These are phyloP conservation scores for Globisporangium mamillatum DNA, from an alignment of 352 stramenopile genomes.

Conservation along the genomic window DNA sequence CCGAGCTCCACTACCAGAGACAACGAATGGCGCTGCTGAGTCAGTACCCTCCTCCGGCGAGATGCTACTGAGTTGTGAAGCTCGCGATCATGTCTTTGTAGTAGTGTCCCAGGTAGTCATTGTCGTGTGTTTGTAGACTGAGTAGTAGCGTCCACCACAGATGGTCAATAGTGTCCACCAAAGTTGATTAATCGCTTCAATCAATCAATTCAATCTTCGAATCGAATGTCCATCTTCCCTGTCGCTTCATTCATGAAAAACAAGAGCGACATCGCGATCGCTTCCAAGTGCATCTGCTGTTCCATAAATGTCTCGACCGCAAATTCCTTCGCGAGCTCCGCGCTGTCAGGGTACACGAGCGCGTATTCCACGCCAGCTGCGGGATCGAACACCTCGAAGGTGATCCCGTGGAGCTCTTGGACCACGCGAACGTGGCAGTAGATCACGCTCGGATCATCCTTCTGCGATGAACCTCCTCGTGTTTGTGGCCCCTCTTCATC, in stretches of 20 bases:
- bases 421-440: slow-evolving; percentile 43
- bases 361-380: slow-evolving; percentile 19
- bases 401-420: slow-evolving; percentile 21
- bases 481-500: slow-evolving; percentile 19
- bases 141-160: background rate
- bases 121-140: background rate
- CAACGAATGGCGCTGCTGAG: background rate
- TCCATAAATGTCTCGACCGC: slow-evolving; percentile 48
- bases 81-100: background rate
- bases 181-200: slow-evolving; percentile 12
- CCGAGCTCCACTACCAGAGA: slow-evolving; percentile 6
- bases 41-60: slow-evolving; percentile 1
- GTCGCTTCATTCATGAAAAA: slow-evolving; percentile 30
- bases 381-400: slow-evolving; percentile 45
- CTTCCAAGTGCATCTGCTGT: slow-evolving; percentile 62
- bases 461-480: slow-evolving; percentile 8
- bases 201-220: slow-evolving; percentile 32
- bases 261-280: slow-evolving; percentile 46
- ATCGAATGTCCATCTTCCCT: slow-evolving; percentile 34
- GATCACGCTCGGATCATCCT: slow-evolving; percentile 10
- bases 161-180: background rate
- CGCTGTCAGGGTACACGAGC: slow-evolving; percentile 49
- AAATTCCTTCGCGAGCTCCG: slow-evolving; percentile 52
- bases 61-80: slow-evolving; percentile 2
- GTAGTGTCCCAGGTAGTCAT: background rate